Conservation (phyloP, 208 protist genomes). For the Trichomonas tenax region DNA sequence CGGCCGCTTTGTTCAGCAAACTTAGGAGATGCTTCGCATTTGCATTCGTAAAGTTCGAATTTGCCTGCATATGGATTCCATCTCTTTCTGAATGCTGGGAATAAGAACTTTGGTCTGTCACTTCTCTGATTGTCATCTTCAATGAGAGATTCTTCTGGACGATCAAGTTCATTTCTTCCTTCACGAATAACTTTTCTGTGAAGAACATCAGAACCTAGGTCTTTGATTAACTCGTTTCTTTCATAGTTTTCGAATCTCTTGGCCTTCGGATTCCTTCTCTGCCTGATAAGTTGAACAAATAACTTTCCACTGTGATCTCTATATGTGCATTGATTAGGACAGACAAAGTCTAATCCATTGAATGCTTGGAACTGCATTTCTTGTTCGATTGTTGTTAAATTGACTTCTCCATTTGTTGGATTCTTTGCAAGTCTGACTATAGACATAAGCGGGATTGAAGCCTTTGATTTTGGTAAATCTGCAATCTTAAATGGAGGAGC, state of each 20-base stretch:
- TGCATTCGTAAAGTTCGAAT: background rate
- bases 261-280: background rate
- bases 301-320: background rate
- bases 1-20: background rate
- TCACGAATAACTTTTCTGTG: background rate
- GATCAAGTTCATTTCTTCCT: background rate
- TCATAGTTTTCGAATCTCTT: background rate
- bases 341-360: background rate
- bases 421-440: background rate
- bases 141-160: background rate
- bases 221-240: background rate
- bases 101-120: background rate
- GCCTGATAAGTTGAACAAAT: background rate
- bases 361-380: background rate
- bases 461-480: background rate
- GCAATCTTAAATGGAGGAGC: background rate
- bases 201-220: background rate
- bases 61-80: background rate
- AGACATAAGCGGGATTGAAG: background rate
- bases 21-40: background rate
- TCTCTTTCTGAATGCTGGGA: background rate
- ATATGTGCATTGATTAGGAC: background rate
- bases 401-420: background rate
- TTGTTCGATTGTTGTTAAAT: background rate
- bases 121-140: background rate